Percentiles rank a stretch among this genome's conserved stretches.
These are phyloP conservation scores for Epichloe gansuensis DNA, from an alignment of 2,329 filamentous ascomycete species.

Conservation along the genomic window DNA sequence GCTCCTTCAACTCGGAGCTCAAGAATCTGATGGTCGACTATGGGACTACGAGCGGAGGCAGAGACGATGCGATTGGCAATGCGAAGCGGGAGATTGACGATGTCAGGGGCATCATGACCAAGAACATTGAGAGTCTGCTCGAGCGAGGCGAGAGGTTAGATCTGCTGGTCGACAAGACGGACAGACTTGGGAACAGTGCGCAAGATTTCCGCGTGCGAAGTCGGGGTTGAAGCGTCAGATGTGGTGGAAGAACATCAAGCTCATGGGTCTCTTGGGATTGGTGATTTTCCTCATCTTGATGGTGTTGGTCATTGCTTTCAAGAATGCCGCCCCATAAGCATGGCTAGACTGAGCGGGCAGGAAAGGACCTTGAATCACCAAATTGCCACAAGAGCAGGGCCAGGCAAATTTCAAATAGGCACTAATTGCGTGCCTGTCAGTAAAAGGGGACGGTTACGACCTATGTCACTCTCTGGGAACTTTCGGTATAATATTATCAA, in stretches of 20 bases:
- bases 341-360: neutral
- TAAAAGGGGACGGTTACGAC: neutral
- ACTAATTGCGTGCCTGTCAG: neutral
- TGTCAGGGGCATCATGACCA: constrained; percentile 84
- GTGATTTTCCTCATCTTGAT: constrained; percentile 50
- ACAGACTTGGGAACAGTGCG: constrained; percentile 76
- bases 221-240: constrained; percentile 75
- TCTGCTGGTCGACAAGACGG: constrained; percentile 91
- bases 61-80: constrained; percentile 70
- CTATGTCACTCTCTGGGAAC: neutral
- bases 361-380: neutral
- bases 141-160: constrained; percentile 91
- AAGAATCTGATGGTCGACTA: constrained; percentile 71
- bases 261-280: constrained; percentile 69
- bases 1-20: constrained; percentile 70
- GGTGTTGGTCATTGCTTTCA: constrained; percentile 42
- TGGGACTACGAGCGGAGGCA: constrained; percentile 63
- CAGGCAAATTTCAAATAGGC: neutral
- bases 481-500: neutral
- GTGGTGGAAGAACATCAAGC: constrained; percentile 99
- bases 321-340: constrained; percentile 22
- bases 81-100: constrained; percentile 87
- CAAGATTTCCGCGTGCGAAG: constrained; percentile 83
- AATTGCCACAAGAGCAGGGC: neutral
- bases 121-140: constrained; percentile 82